These are phyloP conservation scores for Acanthamoeba sp. DNA, from an alignment of 208 protist species.

Conservation along the genomic window DNA sequence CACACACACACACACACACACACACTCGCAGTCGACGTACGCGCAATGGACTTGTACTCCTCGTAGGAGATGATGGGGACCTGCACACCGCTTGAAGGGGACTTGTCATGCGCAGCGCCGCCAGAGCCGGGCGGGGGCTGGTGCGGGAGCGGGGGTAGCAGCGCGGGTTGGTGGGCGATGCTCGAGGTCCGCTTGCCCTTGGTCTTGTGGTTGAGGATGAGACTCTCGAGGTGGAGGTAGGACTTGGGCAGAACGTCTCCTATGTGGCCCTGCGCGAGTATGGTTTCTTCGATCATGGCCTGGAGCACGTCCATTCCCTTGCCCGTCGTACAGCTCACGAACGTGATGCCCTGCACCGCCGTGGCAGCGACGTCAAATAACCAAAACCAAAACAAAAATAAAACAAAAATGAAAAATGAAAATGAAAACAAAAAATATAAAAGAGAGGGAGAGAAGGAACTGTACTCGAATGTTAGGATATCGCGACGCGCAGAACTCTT, in stretches of 20 bases:
- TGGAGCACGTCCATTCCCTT: constrained; percentile 33
- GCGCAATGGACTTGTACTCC: constrained; percentile 64
- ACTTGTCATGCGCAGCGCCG: neutral
- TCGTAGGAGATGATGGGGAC: constrained; percentile 51
- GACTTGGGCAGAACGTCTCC: constrained; percentile 26
- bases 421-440: neutral
- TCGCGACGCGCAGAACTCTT: constrained; percentile 11
- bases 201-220: constrained; percentile 46
- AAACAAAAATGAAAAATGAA: neutral
- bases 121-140: neutral
- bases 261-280: constrained; percentile 43
- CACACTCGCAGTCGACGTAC: neutral
- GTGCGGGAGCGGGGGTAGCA: neutral
- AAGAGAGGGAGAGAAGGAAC: neutral
- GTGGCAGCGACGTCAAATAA: neutral
- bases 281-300: neutral
- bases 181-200: neutral
- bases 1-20: neutral
- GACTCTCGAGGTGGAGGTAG: constrained; percentile 66
- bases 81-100: neutral
- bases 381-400: neutral
- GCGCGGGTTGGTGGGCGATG: neutral
- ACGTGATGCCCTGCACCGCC: neutral
- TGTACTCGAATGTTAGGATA: constrained; percentile 7
- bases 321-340: constrained; percentile 61